Evolutionary conservation across 305 asterid species (phyloP), one percentile per base, ranked within the genome.

Genomic region (Fraxinus latifolia): DNA sequence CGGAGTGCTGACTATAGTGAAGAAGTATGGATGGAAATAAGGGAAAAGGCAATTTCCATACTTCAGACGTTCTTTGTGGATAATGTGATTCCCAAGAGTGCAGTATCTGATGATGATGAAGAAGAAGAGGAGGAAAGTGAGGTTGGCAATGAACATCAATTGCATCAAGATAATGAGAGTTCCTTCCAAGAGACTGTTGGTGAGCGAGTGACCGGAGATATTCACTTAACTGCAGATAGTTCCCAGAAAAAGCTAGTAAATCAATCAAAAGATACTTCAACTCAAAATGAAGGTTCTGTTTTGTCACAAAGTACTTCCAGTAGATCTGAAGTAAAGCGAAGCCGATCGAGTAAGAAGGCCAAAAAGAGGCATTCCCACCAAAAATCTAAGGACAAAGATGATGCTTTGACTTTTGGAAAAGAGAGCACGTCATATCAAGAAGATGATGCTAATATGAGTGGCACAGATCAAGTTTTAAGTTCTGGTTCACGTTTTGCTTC

Each of bases 21-120:
- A 91, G 99, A 96, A 91, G 99, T 93, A 62, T 96, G 98, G 99
- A 91, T 92, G 93, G 99, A 96, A 90, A 96, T 96, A 80, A 91
- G 98, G 88, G 98, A 96, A 89, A 96, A 95, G 83, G 87, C 97
- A 39, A 85, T 93, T 84, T 89, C 95, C 78, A 90, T 93, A 81
- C 87, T 95, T 80, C 98, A 96, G 74, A 85, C 91, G 17, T 95
- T 93, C 90, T 92, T 96, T 88, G 83, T 88, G 87, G 97, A 93
- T 81, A 91, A 89, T 82, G 83, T 87, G 82, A 82, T 90, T 80
- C 99, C 99, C 67, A 87, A 87, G 34, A 90, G 85, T 91, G 90
- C 98, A 53, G 90, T 93, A 39, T 92, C 98, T 73, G 99, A 95
- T 70, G 97, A 92, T 74, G 97, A 96, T 55, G 97, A 88, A 75